A percentile compares a stretch with the other conserved stretches of the same genome.
Conservation (phyloP, 768 basidiomycete genomes). For the Pleurotus tuber-regium region DNA sequence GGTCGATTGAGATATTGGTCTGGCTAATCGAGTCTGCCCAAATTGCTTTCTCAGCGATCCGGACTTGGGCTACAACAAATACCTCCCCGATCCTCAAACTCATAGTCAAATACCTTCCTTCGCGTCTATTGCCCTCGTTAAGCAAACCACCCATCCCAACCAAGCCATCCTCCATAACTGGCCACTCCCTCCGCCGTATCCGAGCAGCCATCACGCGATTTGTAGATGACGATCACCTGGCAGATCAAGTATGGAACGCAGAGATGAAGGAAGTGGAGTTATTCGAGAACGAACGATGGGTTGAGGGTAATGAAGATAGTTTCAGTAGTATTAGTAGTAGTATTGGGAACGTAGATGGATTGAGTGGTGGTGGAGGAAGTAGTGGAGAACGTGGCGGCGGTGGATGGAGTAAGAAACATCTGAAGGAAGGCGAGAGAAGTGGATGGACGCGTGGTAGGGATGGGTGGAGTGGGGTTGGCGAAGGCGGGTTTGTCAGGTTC, state of each 20-base stretch:
- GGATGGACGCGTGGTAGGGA: slow-evolving; percentile 74
- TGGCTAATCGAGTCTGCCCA: neutral
- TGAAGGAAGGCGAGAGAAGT: slow-evolving; percentile 45
- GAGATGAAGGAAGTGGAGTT: slow-evolving; percentile 69
- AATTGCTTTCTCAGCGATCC: neutral
- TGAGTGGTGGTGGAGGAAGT: slow-evolving; percentile 30
- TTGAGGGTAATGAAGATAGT: neutral
- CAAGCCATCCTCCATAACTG: neutral
- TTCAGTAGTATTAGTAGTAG: neutral
- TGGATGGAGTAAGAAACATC: slow-evolving; percentile 43
- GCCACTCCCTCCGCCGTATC: slow-evolving; percentile 7
- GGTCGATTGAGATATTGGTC: neutral
- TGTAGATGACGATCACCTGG: slow-evolving; percentile 64
- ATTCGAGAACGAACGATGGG: slow-evolving; percentile 76
- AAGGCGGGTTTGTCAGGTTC: slow-evolving; percentile 59
- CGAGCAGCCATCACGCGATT: slow-evolving; percentile 33
- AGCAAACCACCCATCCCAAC: neutral
- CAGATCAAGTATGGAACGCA: slow-evolving; percentile 61
- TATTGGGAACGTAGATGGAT: slow-evolving; percentile 24
- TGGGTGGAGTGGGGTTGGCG: slow-evolving; percentile 61
- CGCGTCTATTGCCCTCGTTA: neutral
- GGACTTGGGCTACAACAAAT: neutral
- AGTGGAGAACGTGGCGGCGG: slow-evolving; percentile 17
- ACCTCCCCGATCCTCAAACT: neutral
- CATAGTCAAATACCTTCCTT: neutral